A percentile compares a stretch with the other conserved stretches of the same genome.
Conservation (phyloP, 768 basidiomycete species). For the Lyophyllum semitale region DNA sequence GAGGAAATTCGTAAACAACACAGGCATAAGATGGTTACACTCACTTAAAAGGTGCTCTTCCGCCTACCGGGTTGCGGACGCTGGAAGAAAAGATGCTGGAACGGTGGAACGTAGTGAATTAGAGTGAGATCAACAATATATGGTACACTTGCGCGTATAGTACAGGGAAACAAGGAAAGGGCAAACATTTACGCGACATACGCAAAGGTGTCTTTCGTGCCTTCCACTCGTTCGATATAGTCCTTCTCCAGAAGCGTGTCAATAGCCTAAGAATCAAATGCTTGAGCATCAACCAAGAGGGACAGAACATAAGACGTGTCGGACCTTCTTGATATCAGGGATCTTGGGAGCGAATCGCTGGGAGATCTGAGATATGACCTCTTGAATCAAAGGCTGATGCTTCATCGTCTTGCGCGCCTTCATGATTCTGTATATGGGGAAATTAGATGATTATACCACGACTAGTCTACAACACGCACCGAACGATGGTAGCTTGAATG, state of each 20-base stretch:
- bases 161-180: constrained; percentile 5
- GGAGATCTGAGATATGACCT: constrained; percentile 88
- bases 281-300: constrained; percentile 9
- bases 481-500: constrained; percentile 92
- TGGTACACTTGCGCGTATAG: constrained; percentile 44
- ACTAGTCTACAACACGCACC: constrained; percentile 38
- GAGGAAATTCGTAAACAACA: not conserved
- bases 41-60: not conserved
- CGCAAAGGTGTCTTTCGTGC: constrained; percentile 85
- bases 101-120: not conserved
- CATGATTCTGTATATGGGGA: constrained; percentile 69
- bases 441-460: not conserved
- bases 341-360: constrained; percentile 91
- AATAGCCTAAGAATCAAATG: constrained; percentile 62
- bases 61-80: not conserved
- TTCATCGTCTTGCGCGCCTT: constrained; percentile 95
- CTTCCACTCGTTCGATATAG: constrained; percentile 93
- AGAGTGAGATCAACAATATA: constrained; percentile 25
- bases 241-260: constrained; percentile 94
- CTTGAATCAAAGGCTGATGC: constrained; percentile 87
- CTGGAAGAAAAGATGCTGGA: not conserved
- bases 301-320: constrained; percentile 8
- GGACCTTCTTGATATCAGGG: constrained; percentile 93
- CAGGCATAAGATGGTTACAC: not conserved
- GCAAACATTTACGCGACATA: constrained; percentile 59